These are phyloP conservation scores for Elongisporangium prolatum DNA, from an alignment of 352 stramenopile species.

Conservation along the genomic window DNA sequence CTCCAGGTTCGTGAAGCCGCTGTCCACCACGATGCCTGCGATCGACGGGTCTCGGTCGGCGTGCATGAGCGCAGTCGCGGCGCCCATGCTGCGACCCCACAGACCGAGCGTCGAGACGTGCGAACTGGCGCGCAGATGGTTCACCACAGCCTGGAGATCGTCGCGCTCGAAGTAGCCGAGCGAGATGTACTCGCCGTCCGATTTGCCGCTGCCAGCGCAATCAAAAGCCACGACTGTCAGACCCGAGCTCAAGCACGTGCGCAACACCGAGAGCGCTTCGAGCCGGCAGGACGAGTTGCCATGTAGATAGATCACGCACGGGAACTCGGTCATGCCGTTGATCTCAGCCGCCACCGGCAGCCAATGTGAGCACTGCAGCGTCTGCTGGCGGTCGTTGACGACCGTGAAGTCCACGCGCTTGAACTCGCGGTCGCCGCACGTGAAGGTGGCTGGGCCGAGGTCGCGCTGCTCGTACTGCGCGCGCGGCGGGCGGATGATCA, in stretches of 20 bases:
- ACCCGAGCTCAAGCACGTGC: slow-evolving; percentile 88
- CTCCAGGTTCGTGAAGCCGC: slow-evolving; percentile 95
- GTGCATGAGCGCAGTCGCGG: slow-evolving; percentile 97
- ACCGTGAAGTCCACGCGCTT: slow-evolving; percentile 90
- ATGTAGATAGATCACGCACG: slow-evolving; percentile 97
- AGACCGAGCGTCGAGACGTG: slow-evolving; percentile 94
- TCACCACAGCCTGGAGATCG: slow-evolving; percentile 86
- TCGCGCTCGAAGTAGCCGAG: slow-evolving; percentile 96
- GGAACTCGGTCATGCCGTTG: slow-evolving; percentile 34
- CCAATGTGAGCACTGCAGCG: slow-evolving; percentile 95
- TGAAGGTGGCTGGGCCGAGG: slow-evolving; percentile 89
- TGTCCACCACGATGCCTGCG: slow-evolving; percentile 96
- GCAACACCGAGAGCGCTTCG: slow-evolving; percentile 91
- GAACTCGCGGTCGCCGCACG: slow-evolving; percentile 86
- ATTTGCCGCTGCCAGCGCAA: slow-evolving; percentile 94
- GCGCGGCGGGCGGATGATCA: slow-evolving; percentile 96
- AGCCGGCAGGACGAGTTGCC: slow-evolving; percentile 96
- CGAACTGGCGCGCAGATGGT: slow-evolving; percentile 89
- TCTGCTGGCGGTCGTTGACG: slow-evolving; percentile 70
- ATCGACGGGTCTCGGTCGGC: slow-evolving; percentile 96
- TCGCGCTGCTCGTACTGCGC: slow-evolving; percentile 89
- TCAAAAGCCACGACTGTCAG: slow-evolving; percentile 97
- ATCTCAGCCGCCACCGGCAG: slow-evolving; percentile 44
- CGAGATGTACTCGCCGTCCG: slow-evolving; percentile 96
- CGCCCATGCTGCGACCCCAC: slow-evolving; percentile 98